phyloP scores from a whole-genome alignment of 2,329 filamentous ascomycete species.

The Fusarium sp. region DNA sequence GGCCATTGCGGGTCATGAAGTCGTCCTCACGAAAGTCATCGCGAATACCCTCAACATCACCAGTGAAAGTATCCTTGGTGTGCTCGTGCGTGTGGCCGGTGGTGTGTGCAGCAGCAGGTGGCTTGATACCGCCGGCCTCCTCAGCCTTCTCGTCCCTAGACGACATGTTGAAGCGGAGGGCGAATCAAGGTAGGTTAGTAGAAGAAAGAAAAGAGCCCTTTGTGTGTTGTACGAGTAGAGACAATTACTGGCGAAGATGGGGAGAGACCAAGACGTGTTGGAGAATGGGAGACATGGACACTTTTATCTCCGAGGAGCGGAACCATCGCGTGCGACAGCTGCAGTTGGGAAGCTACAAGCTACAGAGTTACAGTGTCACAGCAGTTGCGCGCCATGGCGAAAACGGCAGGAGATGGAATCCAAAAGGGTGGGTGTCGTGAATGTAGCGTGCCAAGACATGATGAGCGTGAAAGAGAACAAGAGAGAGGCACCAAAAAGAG shows the following conservation, averaged over 20 bases:
- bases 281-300: conserved; percentile 15
- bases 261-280: background rate
- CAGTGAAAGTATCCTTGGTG: conserved; percentile 26
- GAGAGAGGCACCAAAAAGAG: background rate
- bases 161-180: conserved; percentile 14
- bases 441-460: conserved; percentile 35
- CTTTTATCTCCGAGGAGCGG: conserved; percentile 27
- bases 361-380: background rate
- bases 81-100: conserved; percentile 2
- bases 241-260: conserved; percentile 1
- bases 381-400: conserved; percentile 33
- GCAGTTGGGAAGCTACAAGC: background rate
- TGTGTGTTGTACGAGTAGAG: background rate
- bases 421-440: background rate
- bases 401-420: conserved; percentile 43
- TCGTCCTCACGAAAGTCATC: conserved; percentile 43
- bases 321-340: background rate
- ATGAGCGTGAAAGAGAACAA: conserved; percentile 19
- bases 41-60: conserved; percentile 20
- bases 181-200: background rate
- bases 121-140: conserved; percentile 31
- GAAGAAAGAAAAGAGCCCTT: background rate
- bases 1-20: conserved; percentile 48
- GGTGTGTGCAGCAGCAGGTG: conserved; percentile 17
- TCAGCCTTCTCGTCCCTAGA: conserved; percentile 45